These are phyloP conservation scores for Boletus reticuloceps DNA, from an alignment of 768 basidiomycete genomes.

Conservation along the genomic window DNA sequence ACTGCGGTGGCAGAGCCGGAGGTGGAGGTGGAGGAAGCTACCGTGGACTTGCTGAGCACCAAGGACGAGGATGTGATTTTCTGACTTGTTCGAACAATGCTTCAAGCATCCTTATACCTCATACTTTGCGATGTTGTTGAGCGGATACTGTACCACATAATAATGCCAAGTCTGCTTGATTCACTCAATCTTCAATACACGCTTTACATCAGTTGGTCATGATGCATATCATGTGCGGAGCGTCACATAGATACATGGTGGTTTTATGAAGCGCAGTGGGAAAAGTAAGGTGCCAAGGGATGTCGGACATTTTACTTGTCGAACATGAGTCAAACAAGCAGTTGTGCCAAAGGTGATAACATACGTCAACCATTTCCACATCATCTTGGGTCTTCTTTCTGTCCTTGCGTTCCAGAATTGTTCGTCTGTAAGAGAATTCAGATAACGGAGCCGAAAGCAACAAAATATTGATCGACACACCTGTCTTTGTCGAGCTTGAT, in stretches of 20 bases:
- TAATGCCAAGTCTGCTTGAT: conserved; percentile 1
- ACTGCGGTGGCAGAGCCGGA: conserved; percentile 4
- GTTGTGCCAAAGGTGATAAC: conserved; percentile 32
- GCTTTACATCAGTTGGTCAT: conserved; percentile 30
- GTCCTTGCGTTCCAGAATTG: conserved; percentile 86
- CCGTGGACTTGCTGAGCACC: conserved; percentile 69
- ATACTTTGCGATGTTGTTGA: conserved; percentile 1
- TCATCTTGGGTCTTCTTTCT: conserved; percentile 66
- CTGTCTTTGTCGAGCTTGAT: conserved; percentile 93
- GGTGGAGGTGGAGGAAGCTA: conserved; percentile 27
- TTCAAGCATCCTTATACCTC: conserved; percentile 10
- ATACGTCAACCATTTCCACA: conserved; percentile 78
- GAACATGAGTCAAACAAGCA: conserved; percentile 9
- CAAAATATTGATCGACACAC: conserved; percentile 34
- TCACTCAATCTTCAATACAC: conserved; percentile 4
- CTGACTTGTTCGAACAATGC: conserved; percentile 35
- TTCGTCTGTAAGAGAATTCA: conserved; percentile 49
- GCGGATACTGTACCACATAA: conserved; percentile 11
- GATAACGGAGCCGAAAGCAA: neutral
- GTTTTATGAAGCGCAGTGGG: conserved; percentile 42
- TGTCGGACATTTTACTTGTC: conserved; percentile 22
- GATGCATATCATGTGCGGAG: conserved; percentile 54
- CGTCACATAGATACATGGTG: conserved; percentile 65
- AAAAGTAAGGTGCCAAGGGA: conserved; percentile 9
- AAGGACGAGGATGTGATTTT: conserved; percentile 96